phyloP scores from a whole-genome alignment of 345 rosid species.

The Eutrema japonicum region DNA sequence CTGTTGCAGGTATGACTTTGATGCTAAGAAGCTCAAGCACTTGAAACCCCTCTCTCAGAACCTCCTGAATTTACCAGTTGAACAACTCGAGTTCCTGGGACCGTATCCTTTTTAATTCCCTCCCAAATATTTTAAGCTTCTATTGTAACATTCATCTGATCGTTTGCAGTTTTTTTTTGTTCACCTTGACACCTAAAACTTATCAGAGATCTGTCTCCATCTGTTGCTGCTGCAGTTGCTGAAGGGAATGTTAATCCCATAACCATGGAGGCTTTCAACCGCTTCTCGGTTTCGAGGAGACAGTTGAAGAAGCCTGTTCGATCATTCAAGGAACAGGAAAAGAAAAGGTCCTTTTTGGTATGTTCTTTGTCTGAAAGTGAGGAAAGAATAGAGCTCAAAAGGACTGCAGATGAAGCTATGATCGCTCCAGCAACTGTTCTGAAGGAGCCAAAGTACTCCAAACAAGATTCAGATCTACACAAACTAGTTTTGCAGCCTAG shows the following conservation, averaged over 20 bases:
- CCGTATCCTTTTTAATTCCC: slow-evolving; percentile 70
- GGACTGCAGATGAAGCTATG: slow-evolving; percentile 33
- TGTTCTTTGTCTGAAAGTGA: slow-evolving; percentile 41
- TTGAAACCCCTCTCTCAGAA: slow-evolving; percentile 65
- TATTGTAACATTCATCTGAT: neutral
- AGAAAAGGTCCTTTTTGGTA: slow-evolving; percentile 40
- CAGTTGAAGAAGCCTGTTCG: slow-evolving; percentile 29
- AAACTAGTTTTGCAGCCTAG: slow-evolving; percentile 48
- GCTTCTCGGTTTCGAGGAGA: slow-evolving; percentile 35
- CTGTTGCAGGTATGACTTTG: slow-evolving; percentile 65
- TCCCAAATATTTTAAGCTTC: neutral
- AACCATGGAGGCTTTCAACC: slow-evolving; percentile 71
- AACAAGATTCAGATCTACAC: slow-evolving; percentile 56
- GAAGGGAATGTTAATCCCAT: slow-evolving; percentile 72
- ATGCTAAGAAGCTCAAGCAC: slow-evolving; percentile 56
- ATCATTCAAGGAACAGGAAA: slow-evolving; percentile 41
- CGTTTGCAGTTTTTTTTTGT: slow-evolving; percentile 27
- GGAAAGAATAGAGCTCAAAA: slow-evolving; percentile 40
- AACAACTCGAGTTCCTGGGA: slow-evolving; percentile 79
- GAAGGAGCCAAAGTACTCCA: slow-evolving; percentile 45
- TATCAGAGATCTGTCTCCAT: slow-evolving; percentile 70
- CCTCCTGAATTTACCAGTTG: slow-evolving; percentile 52
- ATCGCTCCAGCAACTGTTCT: slow-evolving; percentile 35
- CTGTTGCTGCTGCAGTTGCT: slow-evolving; percentile 75
- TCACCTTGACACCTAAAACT: slow-evolving; percentile 33